Conservation (phyloP, 768 basidiomycete species). For the Calocybe cyanea region DNA sequence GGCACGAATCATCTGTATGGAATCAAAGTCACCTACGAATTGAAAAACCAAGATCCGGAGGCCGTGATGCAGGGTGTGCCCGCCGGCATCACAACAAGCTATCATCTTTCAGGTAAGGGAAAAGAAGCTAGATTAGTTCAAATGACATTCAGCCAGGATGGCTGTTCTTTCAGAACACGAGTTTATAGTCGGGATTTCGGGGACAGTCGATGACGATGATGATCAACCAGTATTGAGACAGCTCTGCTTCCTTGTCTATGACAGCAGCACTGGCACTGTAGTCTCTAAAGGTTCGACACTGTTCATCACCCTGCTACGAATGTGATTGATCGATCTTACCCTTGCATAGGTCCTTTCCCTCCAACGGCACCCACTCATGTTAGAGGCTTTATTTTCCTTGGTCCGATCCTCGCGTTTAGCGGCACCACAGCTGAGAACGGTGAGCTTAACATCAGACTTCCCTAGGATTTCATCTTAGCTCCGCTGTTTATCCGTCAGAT, state of each 20-base stretch:
- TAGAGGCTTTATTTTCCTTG: conserved; percentile 6
- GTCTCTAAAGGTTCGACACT: not conserved
- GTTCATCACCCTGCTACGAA: too few species aligned
- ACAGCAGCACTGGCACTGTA: not conserved
- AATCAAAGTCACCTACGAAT: not conserved
- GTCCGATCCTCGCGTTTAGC: conserved; percentile 3
- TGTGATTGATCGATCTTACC: not conserved
- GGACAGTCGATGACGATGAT: not conserved
- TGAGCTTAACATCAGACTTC: not conserved
- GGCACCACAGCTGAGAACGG: not conserved
- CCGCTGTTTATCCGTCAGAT: not conserved
- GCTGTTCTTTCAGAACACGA: not conserved
- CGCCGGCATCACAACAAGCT: not conserved
- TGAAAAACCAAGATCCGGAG: not conserved
- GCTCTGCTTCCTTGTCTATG: conserved; percentile 6
- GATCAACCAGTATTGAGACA: conserved; percentile 3
- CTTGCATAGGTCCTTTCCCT: conserved; percentile 1
- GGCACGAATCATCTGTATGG: not conserved
- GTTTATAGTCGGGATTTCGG: conserved; percentile 8
- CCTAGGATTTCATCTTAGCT: not conserved
- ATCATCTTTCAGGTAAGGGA: not conserved
- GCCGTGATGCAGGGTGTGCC: not conserved
- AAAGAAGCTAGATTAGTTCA: not conserved
- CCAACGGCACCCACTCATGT: not conserved
- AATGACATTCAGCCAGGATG: too few species aligned